Evolutionary conservation across 2,329 filamentous ascomycete species (phyloP).

Genomic region (Ophiostoma sp.): DNA sequence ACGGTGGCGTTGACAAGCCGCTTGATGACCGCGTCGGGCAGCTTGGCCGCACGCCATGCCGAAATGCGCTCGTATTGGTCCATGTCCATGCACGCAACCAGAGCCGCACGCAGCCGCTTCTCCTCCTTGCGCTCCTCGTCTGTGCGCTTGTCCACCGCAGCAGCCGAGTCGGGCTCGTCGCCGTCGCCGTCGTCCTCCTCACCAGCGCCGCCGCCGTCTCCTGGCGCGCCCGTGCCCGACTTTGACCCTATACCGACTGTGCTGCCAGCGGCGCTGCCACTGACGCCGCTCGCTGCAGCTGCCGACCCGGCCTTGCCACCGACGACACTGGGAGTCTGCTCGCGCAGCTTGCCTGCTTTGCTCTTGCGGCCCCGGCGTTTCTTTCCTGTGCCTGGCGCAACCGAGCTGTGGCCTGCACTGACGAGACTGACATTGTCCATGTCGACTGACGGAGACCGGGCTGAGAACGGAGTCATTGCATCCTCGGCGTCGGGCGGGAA

Average conservation of each 20-base stretch:
- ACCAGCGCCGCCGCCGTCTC: slow-evolving; percentile 38
- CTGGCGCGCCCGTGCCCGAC: slow-evolving; percentile 26
- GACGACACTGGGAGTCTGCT: slow-evolving; percentile 38
- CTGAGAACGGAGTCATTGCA: slow-evolving; percentile 48
- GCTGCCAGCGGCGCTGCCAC: slow-evolving; percentile 6
- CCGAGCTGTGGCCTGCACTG: slow-evolving; percentile 41
- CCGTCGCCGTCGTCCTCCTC: slow-evolving; percentile 44
- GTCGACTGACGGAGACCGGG: slow-evolving; percentile 62
- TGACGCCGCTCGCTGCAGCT: slow-evolving; percentile 38
- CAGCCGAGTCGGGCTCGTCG: slow-evolving; percentile 31
- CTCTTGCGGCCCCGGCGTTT: slow-evolving; percentile 59
- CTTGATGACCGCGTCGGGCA: slow-evolving; percentile 64
- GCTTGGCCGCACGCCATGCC: slow-evolving; percentile 62
- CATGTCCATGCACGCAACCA: slow-evolving; percentile 60
- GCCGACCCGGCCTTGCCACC: slow-evolving; percentile 45
- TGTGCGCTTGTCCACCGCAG: slow-evolving; percentile 34
- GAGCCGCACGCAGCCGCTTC: slow-evolving; percentile 56
- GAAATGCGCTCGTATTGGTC: slow-evolving; percentile 66
- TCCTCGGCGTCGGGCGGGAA: slow-evolving; percentile 60
- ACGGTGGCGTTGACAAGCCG: slow-evolving; percentile 76
- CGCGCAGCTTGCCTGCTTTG: slow-evolving; percentile 48
- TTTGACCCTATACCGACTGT: slow-evolving; percentile 34
- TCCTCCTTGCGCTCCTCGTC: slow-evolving; percentile 60
- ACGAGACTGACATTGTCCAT: slow-evolving; percentile 56
- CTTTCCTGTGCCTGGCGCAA: slow-evolving; percentile 42